These are phyloP conservation scores for Cudoniella acicularis DNA, from an alignment of 495 filamentous ascomycete species.

Conservation along the genomic window DNA sequence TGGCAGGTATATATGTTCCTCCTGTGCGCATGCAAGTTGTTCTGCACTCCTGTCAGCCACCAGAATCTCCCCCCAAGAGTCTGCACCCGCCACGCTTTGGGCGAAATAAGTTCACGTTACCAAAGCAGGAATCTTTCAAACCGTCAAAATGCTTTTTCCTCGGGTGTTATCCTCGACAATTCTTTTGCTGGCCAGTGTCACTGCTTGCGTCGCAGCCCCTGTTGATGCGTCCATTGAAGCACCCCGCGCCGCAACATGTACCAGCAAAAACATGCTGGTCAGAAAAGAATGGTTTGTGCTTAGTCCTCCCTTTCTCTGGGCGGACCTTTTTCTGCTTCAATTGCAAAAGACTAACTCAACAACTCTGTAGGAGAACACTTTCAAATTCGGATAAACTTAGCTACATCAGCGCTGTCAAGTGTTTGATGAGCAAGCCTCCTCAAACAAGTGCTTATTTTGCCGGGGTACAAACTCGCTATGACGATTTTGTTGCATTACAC, in stretches of 20 bases:
- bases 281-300: slow-evolving; percentile 8
- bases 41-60: neutral
- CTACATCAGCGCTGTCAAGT: slow-evolving; percentile 42
- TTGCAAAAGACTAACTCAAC: too few species aligned
- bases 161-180: neutral
- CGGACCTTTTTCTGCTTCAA: neutral
- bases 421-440: slow-evolving; percentile 33
- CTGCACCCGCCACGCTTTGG: neutral
- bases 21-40: neutral
- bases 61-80: neutral
- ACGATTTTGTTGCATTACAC: slow-evolving; percentile 44
- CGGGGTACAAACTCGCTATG: slow-evolving; percentile 38
- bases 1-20: neutral
- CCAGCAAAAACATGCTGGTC: neutral
- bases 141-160: slow-evolving; percentile 3
- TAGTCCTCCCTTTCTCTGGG: neutral
- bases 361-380: slow-evolving; percentile 26
- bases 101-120: neutral
- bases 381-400: slow-evolving; percentile 26
- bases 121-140: neutral
- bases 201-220: neutral
- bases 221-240: neutral
- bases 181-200: neutral
- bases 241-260: neutral
- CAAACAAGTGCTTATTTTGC: slow-evolving; percentile 29